A percentile compares a stretch with the other conserved stretches of the same genome.
phyloP scores from a whole-genome alignment of 495 filamentous ascomycete genomes.

The Amphirosellinia nigrospora region DNA sequence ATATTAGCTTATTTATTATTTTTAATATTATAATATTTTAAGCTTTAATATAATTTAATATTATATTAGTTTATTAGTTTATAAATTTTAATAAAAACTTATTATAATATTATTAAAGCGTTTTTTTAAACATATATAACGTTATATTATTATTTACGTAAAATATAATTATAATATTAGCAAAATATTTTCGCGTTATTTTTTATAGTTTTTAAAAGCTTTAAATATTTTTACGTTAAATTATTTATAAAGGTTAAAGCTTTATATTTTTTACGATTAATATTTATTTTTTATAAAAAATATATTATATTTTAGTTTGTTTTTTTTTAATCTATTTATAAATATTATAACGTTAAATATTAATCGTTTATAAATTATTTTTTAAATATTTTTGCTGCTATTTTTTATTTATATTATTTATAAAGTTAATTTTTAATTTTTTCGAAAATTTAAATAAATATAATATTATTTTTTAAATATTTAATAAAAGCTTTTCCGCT shows the following conservation, averaged over 20 bases:
- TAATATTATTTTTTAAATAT: too few species aligned
- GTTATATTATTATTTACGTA: conserved; percentile 19
- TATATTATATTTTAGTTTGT: too few species aligned
- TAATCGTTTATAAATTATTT: too few species aligned
- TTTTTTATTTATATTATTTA: too few species aligned
- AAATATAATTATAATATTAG: conserved; percentile 2
- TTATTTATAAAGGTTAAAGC: not conserved
- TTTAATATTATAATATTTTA: conserved; percentile 28
- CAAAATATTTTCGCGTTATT: not conserved
- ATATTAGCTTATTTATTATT: conserved; percentile 13
- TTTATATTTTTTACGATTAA: conserved; percentile 11
- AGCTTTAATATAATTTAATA: conserved; percentile 27
- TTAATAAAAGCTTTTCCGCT: too few species aligned
- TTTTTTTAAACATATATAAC: conserved; percentile 25
- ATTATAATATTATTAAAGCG: conserved; percentile 29
- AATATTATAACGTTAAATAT: too few species aligned
- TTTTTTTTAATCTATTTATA: too few species aligned
- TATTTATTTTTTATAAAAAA: conserved; percentile 8
- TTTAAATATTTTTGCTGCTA: too few species aligned
- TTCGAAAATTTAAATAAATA: too few species aligned
- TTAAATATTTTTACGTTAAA: not conserved
- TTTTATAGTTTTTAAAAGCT: conserved; percentile 5
- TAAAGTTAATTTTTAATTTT: too few species aligned
- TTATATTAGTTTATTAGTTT: conserved; percentile 24
- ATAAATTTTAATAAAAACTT: conserved; percentile 32